Percentiles rank a stretch among this genome's conserved stretches.
Conservation (phyloP, 768 basidiomycete genomes). For the Tulasnella sp. region DNA sequence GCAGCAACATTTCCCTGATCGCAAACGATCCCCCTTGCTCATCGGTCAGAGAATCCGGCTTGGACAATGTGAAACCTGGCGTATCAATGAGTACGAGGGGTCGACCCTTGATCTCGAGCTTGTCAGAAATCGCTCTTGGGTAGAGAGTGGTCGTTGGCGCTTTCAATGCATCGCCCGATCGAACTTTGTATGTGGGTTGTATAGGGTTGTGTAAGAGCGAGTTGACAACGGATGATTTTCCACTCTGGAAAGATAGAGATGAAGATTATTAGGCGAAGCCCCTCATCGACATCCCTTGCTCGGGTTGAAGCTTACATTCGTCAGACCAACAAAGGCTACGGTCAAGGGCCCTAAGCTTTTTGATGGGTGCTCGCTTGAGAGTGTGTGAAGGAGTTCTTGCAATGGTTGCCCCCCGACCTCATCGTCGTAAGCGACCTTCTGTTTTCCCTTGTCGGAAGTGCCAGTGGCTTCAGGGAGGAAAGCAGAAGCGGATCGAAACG, state of each 20-base stretch:
- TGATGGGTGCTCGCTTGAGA: conserved; percentile 30
- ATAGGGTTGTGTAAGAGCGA: conserved; percentile 46
- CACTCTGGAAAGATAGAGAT: conserved; percentile 37
- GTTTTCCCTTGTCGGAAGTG: neutral
- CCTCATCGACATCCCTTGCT: neutral
- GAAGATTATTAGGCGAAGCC: conserved; percentile 2
- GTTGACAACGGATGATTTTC: conserved; percentile 80
- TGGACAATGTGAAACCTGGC: conserved; percentile 59
- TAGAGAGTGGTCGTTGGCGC: conserved; percentile 63
- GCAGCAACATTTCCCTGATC: conserved; percentile 63
- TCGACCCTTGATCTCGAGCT: conserved; percentile 37
- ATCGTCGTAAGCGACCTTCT: conserved; percentile 37
- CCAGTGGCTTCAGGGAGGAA: conserved; percentile 37
- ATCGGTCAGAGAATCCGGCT: conserved; percentile 27
- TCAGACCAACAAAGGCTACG: conserved; percentile 73
- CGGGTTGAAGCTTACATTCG: conserved; percentile 47
- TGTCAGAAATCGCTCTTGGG: conserved; percentile 39
- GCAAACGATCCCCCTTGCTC: conserved; percentile 31
- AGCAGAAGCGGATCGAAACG: conserved; percentile 62
- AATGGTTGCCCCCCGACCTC: conserved; percentile 50
- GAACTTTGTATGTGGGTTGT: conserved; percentile 47
- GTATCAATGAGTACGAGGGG: conserved; percentile 70
- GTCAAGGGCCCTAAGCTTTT: conserved; percentile 43
- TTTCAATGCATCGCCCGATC: conserved; percentile 35
- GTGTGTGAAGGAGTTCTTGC: conserved; percentile 36